Conservation (phyloP, 768 basidiomycete species). For the Gloeopeniophorella convolvens region DNA sequence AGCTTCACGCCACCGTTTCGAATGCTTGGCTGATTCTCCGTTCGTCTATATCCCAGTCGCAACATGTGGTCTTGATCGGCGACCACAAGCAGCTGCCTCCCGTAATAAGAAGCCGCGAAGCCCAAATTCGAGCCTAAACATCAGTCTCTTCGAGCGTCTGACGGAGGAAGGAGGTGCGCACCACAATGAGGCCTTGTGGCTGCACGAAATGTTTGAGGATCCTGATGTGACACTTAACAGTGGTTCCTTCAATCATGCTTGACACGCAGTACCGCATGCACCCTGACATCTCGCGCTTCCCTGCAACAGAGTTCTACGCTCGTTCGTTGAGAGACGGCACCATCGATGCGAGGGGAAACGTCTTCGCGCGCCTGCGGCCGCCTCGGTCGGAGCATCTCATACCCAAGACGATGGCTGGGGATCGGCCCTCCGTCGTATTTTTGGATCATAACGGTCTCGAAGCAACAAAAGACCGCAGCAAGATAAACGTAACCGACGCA, state of each 20-base stretch:
- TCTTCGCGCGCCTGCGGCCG: constrained; percentile 48
- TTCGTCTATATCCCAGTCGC: constrained; percentile 55
- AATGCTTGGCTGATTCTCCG: constrained; percentile 13
- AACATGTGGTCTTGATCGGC: constrained; percentile 85
- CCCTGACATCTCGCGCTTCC: constrained; percentile 82
- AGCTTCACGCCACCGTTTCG: no score
- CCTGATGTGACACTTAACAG: constrained; percentile 31
- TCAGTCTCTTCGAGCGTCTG: constrained; percentile 84
- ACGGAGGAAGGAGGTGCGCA: constrained; percentile 73
- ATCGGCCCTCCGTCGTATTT: constrained; percentile 65
- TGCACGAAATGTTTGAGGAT: neutral
- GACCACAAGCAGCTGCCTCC: constrained; percentile 96
- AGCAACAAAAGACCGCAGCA: constrained; percentile 58
- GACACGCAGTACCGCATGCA: constrained; percentile 97
- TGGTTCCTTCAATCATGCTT: constrained; percentile 85
- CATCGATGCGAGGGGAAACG: constrained; percentile 41
- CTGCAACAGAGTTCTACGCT: constrained; percentile 78
- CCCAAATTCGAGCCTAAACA: constrained; percentile 60
- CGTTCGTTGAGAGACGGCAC: constrained; percentile 69
- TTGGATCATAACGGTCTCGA: constrained; percentile 74
- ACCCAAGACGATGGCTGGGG: constrained; percentile 32
- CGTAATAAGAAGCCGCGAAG: constrained; percentile 73
- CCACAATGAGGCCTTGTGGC: neutral
- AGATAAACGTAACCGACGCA: constrained; percentile 73
- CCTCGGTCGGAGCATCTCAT: constrained; percentile 52